A percentile compares a stretch with the other conserved stretches of the same genome.
These are phyloP conservation scores for Seminavis robusta DNA, from an alignment of 108 stramenopile species.

Conservation along the genomic window DNA sequence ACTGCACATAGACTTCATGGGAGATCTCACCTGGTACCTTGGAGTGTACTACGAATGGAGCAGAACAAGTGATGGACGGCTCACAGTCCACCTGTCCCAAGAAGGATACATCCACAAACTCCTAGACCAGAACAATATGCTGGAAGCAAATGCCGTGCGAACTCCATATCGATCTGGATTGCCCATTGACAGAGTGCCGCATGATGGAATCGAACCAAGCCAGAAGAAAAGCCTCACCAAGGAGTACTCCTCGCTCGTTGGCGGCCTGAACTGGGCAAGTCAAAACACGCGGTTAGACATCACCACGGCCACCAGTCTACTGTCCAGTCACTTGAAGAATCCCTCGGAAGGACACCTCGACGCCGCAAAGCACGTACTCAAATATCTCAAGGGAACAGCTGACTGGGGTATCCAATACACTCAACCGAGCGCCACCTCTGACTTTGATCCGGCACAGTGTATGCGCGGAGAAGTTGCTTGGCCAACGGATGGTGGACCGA, in stretches of 20 bases:
- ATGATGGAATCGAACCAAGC: neutral
- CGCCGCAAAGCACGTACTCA: too few relatives aligned
- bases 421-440: too few relatives aligned
- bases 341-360: too few relatives aligned
- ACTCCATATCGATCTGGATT: constrained; percentile 29
- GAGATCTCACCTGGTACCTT: constrained; percentile 4
- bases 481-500: too few relatives aligned
- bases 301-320: neutral
- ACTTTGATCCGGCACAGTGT: too few relatives aligned
- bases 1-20: neutral
- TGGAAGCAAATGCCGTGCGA: neutral
- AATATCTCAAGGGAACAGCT: too few relatives aligned
- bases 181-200: constrained; percentile 16
- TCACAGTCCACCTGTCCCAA: constrained; percentile 26
- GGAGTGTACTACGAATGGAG: constrained; percentile 17
- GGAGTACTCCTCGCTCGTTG: neutral
- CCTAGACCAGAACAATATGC: constrained; percentile 4
- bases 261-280: neutral
- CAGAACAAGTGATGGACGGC: neutral
- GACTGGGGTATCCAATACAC: too few relatives aligned
- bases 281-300: neutral
- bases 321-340: neutral
- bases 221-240: neutral
- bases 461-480: too few relatives aligned
- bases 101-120: constrained; percentile 12